These are phyloP conservation scores for Cercospora sp. DNA, from an alignment of 2,329 filamentous ascomycete species.

Conservation along the genomic window DNA sequence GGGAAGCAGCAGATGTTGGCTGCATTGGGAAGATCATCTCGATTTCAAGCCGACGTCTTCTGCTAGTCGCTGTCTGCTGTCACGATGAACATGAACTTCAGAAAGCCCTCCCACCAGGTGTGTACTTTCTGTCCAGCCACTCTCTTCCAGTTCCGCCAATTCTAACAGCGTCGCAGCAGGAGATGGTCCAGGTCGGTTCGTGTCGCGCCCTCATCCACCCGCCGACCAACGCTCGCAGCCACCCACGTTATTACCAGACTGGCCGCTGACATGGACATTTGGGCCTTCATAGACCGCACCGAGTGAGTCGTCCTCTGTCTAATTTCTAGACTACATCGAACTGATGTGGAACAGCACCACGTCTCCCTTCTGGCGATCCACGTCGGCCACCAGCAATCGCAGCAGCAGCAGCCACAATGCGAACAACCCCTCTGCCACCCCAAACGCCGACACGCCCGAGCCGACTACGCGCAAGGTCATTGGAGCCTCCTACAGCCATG, in stretches of 20 bases:
- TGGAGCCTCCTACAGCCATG: constrained; percentile 93
- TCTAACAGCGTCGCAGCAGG: constrained; percentile 54
- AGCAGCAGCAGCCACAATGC: constrained; percentile 42
- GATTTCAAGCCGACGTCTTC: constrained; percentile 81
- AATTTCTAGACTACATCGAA: background rate
- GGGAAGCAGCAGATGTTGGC: constrained; percentile 1
- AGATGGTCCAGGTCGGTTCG: constrained; percentile 99
- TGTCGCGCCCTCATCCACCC: constrained; percentile 38
- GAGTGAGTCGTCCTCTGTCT: constrained; percentile 29
- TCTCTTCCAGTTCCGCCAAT: background rate
- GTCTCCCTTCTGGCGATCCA: constrained; percentile 82
- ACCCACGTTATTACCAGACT: background rate
- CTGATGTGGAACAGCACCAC: constrained; percentile 59
- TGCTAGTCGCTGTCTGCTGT: constrained; percentile 72
- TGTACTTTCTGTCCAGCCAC: constrained; percentile 22
- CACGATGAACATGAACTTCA: constrained; percentile 59
- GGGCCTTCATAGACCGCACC: constrained; percentile 39
- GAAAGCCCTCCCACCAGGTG: constrained; percentile 47
- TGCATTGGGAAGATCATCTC: constrained; percentile 1
- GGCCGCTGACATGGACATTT: constrained; percentile 43
- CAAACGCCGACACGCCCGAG: constrained; percentile 53
- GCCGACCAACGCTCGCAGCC: constrained; percentile 4
- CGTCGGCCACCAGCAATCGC: constrained; percentile 49
- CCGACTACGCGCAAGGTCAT: constrained; percentile 68
- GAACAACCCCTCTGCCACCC: constrained; percentile 39